A percentile compares a stretch with the other conserved stretches of the same genome.
Evolutionary conservation across 2,329 filamentous ascomycete genomes (phyloP).

Genomic region (Hirsutella minnesotensis): DNA sequence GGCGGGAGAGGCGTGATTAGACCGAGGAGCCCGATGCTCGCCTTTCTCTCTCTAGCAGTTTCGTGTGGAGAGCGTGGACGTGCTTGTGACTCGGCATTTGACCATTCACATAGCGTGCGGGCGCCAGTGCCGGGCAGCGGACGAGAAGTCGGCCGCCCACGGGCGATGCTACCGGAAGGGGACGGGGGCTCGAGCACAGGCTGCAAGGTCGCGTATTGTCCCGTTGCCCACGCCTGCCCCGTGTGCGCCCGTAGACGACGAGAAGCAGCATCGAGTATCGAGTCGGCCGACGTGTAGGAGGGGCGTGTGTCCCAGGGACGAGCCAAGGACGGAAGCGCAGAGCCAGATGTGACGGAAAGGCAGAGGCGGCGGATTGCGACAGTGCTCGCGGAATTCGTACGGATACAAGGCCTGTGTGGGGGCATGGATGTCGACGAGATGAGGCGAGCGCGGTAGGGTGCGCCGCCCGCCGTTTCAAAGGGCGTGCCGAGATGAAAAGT

Average conservation of each 20-base stretch:
- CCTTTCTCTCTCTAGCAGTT: not conserved
- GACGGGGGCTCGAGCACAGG: conserved; percentile 1
- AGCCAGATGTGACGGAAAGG: not conserved
- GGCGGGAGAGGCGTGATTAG: not conserved
- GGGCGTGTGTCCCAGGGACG: not conserved
- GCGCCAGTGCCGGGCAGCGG: not conserved
- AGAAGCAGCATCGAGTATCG: not conserved
- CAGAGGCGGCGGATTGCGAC: not conserved
- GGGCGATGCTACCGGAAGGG: not conserved
- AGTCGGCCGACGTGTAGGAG: not conserved
- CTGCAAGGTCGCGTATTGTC: not conserved
- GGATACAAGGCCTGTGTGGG: not conserved
- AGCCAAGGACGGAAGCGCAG: no score
- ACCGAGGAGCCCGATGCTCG: not conserved
- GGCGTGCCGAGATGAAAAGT: conserved; percentile 5
- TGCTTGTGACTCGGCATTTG: no score
- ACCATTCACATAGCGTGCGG: not conserved
- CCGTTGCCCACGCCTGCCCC: no score
- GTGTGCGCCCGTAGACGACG: no score
- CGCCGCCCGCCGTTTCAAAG: not conserved
- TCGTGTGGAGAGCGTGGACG: not conserved
- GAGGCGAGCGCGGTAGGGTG: not conserved
- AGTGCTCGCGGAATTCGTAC: not conserved
- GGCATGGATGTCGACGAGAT: not conserved
- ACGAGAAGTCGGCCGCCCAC: not conserved